phyloP scores from a whole-genome alignment of 805 yeast genomes.

The Martiniozyma abietophila region DNA sequence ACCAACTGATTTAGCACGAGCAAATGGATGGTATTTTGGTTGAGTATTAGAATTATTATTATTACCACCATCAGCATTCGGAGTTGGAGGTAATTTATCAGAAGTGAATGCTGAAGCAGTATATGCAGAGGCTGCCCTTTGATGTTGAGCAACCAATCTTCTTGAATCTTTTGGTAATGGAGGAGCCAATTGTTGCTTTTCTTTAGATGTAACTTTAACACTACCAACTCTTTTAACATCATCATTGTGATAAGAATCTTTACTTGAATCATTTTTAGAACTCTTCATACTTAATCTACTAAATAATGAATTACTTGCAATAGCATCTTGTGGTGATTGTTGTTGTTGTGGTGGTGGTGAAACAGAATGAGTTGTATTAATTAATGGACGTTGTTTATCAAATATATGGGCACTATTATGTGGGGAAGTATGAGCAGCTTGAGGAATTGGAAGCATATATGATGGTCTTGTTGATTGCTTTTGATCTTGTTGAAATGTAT shows the following conservation, averaged over 20 bases:
- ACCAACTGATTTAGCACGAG: constrained; percentile 83
- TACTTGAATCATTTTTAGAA: constrained; percentile 9
- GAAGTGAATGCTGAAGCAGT: constrained; percentile 22
- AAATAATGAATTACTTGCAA: constrained; percentile 22
- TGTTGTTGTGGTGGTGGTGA: constrained; percentile 17
- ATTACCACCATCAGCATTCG: constrained; percentile 24
- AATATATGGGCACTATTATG: constrained; percentile 20
- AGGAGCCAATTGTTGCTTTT: constrained; percentile 30
- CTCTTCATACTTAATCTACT: constrained; percentile 28
- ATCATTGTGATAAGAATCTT: constrained; percentile 15
- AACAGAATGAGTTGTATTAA: constrained; percentile 8
- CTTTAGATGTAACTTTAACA: constrained; percentile 51
- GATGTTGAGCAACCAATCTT: constrained; percentile 19
- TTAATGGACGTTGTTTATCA: constrained; percentile 8
- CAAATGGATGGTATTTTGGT: constrained; percentile 57
- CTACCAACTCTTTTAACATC: constrained; percentile 51
- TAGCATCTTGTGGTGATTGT: constrained; percentile 8
- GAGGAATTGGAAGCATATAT: constrained; percentile 13
- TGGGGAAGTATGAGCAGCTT: constrained; percentile 36
- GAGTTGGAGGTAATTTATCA: constrained; percentile 12
- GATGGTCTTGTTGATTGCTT: constrained; percentile 31
- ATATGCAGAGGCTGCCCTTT: constrained; percentile 31
- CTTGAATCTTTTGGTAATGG: constrained; percentile 23
- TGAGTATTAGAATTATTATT: not conserved
- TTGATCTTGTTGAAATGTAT: constrained; percentile 12